These are phyloP conservation scores for Brettanomyces bruxellensis DNA, from an alignment of 805 yeast species.

Conservation along the genomic window DNA sequence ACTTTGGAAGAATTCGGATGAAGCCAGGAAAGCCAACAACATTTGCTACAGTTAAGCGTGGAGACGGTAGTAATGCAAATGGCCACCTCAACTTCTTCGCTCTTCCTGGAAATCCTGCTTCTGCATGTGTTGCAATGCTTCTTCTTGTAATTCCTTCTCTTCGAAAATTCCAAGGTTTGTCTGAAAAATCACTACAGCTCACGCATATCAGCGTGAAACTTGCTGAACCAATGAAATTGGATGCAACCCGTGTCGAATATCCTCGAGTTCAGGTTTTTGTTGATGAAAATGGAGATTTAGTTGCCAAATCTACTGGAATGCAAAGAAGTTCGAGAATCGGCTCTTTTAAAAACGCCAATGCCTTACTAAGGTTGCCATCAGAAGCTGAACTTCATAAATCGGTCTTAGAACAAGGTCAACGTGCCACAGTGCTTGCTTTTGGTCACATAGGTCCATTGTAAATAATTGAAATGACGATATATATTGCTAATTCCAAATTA, in stretches of 20 bases:
- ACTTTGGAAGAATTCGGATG: constrained; percentile 50
- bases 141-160: constrained; percentile 40
- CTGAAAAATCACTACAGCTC: constrained; percentile 1
- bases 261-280: constrained; percentile 34
- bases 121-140: constrained; percentile 39
- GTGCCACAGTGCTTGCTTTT: constrained; percentile 21
- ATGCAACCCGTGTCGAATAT: constrained; percentile 40
- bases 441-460: constrained; percentile 4
- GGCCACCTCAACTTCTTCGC: constrained; percentile 32
- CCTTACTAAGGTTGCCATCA: constrained; percentile 34
- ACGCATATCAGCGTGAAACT: constrained; percentile 25
- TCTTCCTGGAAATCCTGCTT: constrained; percentile 50
- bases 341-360: constrained; percentile 39
- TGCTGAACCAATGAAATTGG: constrained; percentile 26
- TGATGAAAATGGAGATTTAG: constrained; percentile 15
- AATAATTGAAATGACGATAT: no score
- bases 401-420: constrained; percentile 12
- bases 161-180: constrained; percentile 27
- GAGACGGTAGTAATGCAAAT: constrained; percentile 1
- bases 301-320: constrained; percentile 37
- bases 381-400: constrained; percentile 8
- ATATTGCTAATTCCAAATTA: no score
- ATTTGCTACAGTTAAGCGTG: constrained; percentile 36
- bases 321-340: constrained; percentile 44
- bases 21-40: constrained; percentile 55